These are phyloP conservation scores for Pseudogymnoascus sp. DNA, from an alignment of 2,329 filamentous ascomycete species.

Conservation along the genomic window DNA sequence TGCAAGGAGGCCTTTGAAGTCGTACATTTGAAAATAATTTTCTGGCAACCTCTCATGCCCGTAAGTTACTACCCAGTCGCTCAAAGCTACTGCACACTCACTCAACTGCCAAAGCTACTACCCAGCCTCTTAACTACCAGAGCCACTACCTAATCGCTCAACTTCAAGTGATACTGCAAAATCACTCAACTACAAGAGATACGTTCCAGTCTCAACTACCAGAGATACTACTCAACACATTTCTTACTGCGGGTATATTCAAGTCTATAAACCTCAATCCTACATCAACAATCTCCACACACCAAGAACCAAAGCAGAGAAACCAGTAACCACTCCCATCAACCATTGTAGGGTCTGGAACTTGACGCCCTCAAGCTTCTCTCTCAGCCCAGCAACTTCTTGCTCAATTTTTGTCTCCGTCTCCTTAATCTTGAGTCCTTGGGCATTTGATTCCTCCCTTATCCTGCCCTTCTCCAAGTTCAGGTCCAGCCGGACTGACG, in stretches of 20 bases:
- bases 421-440: slow-evolving; percentile 98
- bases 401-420: slow-evolving; percentile 98
- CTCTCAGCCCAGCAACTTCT: slow-evolving; percentile 81
- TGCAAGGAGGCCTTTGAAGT: not conserved
- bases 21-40: not conserved
- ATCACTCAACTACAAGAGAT: too few relatives aligned
- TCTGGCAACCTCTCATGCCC: too few relatives aligned
- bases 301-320: slow-evolving; percentile 56
- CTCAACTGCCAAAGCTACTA: too few relatives aligned
- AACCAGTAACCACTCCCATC: slow-evolving; percentile 71
- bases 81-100: too few relatives aligned
- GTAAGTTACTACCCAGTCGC: too few relatives aligned
- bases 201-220: too few relatives aligned
- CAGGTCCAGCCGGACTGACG: slow-evolving; percentile 82
- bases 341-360: slow-evolving; percentile 98
- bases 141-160: too few relatives aligned
- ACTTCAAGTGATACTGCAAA: too few relatives aligned
- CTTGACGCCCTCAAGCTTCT: slow-evolving; percentile 94
- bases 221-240: too few relatives aligned
- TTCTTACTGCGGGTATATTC: not conserved
- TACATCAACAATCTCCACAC: slow-evolving; percentile 65
- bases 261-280: slow-evolving; percentile 45
- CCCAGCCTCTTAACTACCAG: too few relatives aligned
- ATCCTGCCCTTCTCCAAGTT: slow-evolving; percentile 97
- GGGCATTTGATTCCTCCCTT: slow-evolving; percentile 88